A percentile compares a stretch with the other conserved stretches of the same genome.
These are phyloP conservation scores for Brassica incana DNA, from an alignment of 345 rosid genomes.

Conservation along the genomic window DNA sequence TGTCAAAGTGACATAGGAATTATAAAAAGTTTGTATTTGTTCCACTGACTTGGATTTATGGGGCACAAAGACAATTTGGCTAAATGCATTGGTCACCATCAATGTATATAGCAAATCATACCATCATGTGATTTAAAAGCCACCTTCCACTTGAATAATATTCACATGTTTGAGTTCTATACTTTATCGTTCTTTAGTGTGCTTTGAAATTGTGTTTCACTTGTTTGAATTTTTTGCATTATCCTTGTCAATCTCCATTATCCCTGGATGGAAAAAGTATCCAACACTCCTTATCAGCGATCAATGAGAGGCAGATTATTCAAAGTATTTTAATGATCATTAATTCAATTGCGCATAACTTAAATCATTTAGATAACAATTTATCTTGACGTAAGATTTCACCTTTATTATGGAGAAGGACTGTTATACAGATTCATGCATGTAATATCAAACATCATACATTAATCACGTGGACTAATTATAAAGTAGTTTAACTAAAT, in stretches of 20 bases:
- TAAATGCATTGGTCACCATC: slow-evolving; percentile 31
- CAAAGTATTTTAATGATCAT: background rate
- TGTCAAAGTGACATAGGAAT: slow-evolving; percentile 32
- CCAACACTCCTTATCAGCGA: slow-evolving; percentile 25
- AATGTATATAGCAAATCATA: slow-evolving; percentile 24
- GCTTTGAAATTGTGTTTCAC: slow-evolving; percentile 29
- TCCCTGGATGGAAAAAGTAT: background rate
- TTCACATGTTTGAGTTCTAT: slow-evolving; percentile 35
- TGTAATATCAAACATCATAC: background rate
- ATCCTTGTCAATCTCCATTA: slow-evolving; percentile 23
- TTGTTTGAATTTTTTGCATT: slow-evolving; percentile 14
- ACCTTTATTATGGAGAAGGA: background rate
- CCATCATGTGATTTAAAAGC: slow-evolving; percentile 35
- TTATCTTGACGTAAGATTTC: background rate
- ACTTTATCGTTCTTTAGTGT: slow-evolving; percentile 23
- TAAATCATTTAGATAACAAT: no score
- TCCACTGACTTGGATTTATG: slow-evolving; percentile 24
- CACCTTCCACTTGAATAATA: slow-evolving; percentile 29
- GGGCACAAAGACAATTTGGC: slow-evolving; percentile 27
- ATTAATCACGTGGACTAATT: slow-evolving; percentile 8
- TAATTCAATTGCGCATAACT: background rate
- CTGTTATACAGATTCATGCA: background rate
- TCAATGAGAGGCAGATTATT: slow-evolving; percentile 14
- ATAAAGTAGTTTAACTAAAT: slow-evolving; percentile 5
- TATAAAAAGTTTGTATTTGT: slow-evolving; percentile 33